These are phyloP conservation scores for Austroboletus olivaceoglutinosus DNA, from an alignment of 1,284 basidiomycete genomes.

Conservation along the genomic window DNA sequence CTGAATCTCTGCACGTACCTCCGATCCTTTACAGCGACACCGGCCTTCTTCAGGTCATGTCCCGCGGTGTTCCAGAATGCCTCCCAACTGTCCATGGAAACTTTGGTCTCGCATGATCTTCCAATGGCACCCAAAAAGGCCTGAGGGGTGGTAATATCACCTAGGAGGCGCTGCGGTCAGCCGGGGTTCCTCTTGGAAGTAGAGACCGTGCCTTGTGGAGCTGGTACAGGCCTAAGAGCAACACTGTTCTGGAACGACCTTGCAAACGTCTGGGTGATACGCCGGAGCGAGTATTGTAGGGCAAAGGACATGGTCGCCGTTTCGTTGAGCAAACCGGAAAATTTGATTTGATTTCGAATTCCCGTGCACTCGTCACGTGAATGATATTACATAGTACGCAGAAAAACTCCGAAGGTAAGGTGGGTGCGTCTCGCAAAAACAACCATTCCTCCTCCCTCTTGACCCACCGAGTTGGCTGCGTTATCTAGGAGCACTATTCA, in stretches of 20 bases:
- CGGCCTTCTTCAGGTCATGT: slow-evolving; percentile 58
- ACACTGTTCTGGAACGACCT: slow-evolving; percentile 45
- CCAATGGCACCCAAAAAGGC: slow-evolving; percentile 76
- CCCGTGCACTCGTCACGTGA: background rate
- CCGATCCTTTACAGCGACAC: slow-evolving; percentile 63
- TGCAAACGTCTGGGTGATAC: slow-evolving; percentile 16
- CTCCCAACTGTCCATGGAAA: slow-evolving; percentile 60
- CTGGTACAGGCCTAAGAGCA: slow-evolving; percentile 31
- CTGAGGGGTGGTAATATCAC: slow-evolving; percentile 46
- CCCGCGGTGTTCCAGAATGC: slow-evolving; percentile 65
- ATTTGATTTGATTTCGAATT: slow-evolving; percentile 1
- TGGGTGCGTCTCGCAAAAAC: slow-evolving; percentile 85
- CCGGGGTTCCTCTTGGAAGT: background rate
- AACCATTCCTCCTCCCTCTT: slow-evolving; percentile 79
- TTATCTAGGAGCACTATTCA: slow-evolving; percentile 58
- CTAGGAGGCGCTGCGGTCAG: slow-evolving; percentile 30
- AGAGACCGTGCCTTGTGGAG: slow-evolving; percentile 18
- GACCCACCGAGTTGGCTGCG: slow-evolving; percentile 85
- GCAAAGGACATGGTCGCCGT: slow-evolving; percentile 19
- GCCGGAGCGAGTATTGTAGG: slow-evolving; percentile 20
- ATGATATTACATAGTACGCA: background rate
- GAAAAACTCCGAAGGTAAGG: slow-evolving; percentile 61
- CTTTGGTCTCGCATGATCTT: slow-evolving; percentile 60
- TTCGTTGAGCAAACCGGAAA: background rate
- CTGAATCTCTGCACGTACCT: slow-evolving; percentile 39